Evolutionary conservation across 495 filamentous ascomycete genomes (phyloP), one percentile per base, ranked within the genome.

Genomic region (Astrothelium subdiscretum): DNA sequence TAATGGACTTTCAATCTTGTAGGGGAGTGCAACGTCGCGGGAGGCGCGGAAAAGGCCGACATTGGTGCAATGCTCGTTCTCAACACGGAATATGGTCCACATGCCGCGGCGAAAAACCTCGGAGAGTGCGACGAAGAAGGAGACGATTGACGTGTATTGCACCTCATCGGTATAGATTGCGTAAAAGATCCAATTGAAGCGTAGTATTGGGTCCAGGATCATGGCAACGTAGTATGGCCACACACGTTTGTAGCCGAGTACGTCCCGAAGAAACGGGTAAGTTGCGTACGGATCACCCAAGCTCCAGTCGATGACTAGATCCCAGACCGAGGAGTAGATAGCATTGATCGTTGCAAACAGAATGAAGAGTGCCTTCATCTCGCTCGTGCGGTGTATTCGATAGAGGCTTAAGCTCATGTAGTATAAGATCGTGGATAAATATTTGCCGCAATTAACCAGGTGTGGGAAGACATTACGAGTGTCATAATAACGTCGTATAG

Each of bases 141-240:
- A 87, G 27, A 89, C 78, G 8, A 90, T 63, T 18, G 88, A 86
- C 10, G 84, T 89, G 71, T 97, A 91, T 70, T 96, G 92, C 20
- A 85, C 74, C 62, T 95, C 81, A 59, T 82, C 71, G 8, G 83
- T 80, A 71, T 86, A 95, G 59, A 96, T 90, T 68, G 88, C 85
- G 74, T 95, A 98, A 71, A 92, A 90, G 58, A 98, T 87, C 94
- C 94, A 98, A 67, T 89, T 88, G 73, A 95, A 97, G 22, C 94
- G 87, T 0, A 98, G 76, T n/a, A 96, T 80, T 0, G 92, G 87
- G 71, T 98, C 90, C 31, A 94, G 27, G 1, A 87, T 68, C 83
- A 96, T 95, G 59, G 92, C 87, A 10, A 71, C 71, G 69, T 97
- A 97, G 76, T 98, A 98, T 6, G 85, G 74, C 85, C 87, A 92